Percentiles rank a stretch among this genome's conserved stretches.
Conservation (phyloP, 768 basidiomycete species). For the Tricholoma flavovirens region DNA sequence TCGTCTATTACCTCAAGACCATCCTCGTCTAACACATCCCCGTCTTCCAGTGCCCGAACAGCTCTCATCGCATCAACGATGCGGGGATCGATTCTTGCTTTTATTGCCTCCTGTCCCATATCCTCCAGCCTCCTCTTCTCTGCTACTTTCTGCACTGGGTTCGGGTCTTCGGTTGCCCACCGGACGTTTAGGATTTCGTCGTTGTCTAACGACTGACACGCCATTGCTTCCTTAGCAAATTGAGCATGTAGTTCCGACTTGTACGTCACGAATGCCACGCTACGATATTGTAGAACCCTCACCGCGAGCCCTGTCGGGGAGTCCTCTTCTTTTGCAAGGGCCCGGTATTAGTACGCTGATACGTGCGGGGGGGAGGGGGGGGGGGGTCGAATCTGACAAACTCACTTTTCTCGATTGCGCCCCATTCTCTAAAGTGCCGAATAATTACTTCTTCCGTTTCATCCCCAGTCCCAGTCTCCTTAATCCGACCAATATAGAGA, state of each 20-base stretch:
- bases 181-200: conserved; percentile 98
- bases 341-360: neutral
- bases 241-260: conserved; percentile 79
- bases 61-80: conserved; percentile 86
- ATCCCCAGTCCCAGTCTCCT: conserved; percentile 79
- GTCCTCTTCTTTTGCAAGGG: conserved; percentile 14
- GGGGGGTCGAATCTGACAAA: neutral
- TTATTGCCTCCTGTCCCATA: conserved; percentile 82
- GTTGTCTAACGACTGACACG: conserved; percentile 94
- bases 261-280: conserved; percentile 97
- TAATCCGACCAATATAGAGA: conserved; percentile 89
- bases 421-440: conserved; percentile 95
- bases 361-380: too few relatives aligned
- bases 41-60: conserved; percentile 86
- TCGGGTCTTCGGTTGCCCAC: conserved; percentile 99
- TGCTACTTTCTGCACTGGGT: conserved; percentile 80
- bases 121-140: conserved; percentile 83
- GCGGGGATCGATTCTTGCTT: conserved; percentile 76
- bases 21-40: conserved; percentile 42
- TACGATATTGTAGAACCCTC: conserved; percentile 88
- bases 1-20: conserved; percentile 28
- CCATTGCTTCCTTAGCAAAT: conserved; percentile 99
- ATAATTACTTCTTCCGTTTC: conserved; percentile 91
- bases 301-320: conserved; percentile 42
- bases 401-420: conserved; percentile 86